Percentiles rank a stretch among this genome's conserved stretches.
Conservation (phyloP, 1,284 basidiomycete species). For the Boletus semigastroideus region DNA sequence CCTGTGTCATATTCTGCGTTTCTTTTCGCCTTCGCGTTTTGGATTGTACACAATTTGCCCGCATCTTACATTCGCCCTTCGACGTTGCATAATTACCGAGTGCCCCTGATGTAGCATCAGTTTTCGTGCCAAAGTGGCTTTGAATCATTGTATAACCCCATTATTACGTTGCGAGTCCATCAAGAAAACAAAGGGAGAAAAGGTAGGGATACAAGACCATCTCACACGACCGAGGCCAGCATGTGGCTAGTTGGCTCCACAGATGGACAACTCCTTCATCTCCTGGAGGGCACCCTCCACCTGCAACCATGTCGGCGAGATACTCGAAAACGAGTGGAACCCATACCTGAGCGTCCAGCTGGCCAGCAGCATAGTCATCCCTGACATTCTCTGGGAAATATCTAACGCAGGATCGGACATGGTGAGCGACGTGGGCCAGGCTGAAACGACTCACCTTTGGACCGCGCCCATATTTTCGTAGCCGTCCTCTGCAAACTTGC, state of each 20-base stretch:
- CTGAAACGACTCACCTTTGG: slow-evolving; percentile 64
- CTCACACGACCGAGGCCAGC: background rate
- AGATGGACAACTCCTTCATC: slow-evolving; percentile 95
- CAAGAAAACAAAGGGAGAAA: background rate
- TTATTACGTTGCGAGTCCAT: slow-evolving; percentile 8
- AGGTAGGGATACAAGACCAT: slow-evolving; percentile 12
- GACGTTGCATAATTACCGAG: slow-evolving; percentile 14
- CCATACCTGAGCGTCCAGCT: slow-evolving; percentile 87
- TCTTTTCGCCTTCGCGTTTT: slow-evolving; percentile 11
- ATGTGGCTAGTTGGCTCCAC: slow-evolving; percentile 50
- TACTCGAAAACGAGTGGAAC: background rate
- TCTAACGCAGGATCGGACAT: slow-evolving; percentile 37
- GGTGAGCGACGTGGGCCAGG: background rate
- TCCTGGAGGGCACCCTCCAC: slow-evolving; percentile 93
- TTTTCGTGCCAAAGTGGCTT: slow-evolving; percentile 9
- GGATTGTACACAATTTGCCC: slow-evolving; percentile 21
- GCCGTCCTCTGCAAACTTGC: slow-evolving; percentile 95
- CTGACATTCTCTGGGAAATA: slow-evolving; percentile 90
- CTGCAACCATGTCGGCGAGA: slow-evolving; percentile 29
- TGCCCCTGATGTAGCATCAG: slow-evolving; percentile 20
- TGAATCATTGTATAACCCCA: slow-evolving; percentile 11
- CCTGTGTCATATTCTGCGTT: slow-evolving; percentile 13
- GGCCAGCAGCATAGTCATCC: slow-evolving; percentile 96
- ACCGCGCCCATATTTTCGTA: slow-evolving; percentile 98
- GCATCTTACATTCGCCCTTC: slow-evolving; percentile 3